Base-by-base conservation (phyloP, 2,329 filamentous ascomycete species). In the Thelonectria discophora region DNA sequence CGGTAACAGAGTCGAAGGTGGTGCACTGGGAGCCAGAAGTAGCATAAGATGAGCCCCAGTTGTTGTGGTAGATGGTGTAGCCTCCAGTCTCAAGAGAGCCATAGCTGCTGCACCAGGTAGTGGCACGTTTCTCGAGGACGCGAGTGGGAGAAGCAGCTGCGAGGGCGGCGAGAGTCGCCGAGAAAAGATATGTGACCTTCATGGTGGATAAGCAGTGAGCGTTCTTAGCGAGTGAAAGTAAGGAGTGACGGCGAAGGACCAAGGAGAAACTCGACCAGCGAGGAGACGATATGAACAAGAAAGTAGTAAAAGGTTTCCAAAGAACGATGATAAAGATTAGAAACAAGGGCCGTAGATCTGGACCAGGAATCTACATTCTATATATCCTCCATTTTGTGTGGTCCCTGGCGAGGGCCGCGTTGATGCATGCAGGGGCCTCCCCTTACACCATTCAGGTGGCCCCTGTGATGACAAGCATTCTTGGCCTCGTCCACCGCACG, bases 61-160 rank as follows among this genome's bases (percentile, higher is more conserved):
- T 80, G 73, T 85, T 80, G 69, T 84, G 82, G 74, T 84, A 85
- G 55, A 85, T 67, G 51, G 76, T 83, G 72, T 81, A 85, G 40
- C 72, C 74, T 40, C 78, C 78, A 0, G 75, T 76, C 2, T 69
- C 67, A 18, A 73, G 55, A 3, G 76, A 74, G 34, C 71, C 79
- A 63, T 71, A 82, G 60, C 78, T 73, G 18, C 73, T 79, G 62
- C 80, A 82, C 66, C 68, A 69, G 45, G 68, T 65, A 1, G 32
- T 34, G 32, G 32, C 32, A 9, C 32, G 32, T 11, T 34, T 34
- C 13, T 34, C 3, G 32, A 34, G 32, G 32, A 34, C 32, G 32
- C 32, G 32, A 34, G 32, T 34, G 32, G 32, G 32, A 34, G 32
- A 5, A n/a, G 73, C 73, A 43, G 67, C 60, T 24, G 67, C 72